Evolutionary conservation across 495 filamentous ascomycete species (phyloP).

Genomic region (Letharia lupina): DNA sequence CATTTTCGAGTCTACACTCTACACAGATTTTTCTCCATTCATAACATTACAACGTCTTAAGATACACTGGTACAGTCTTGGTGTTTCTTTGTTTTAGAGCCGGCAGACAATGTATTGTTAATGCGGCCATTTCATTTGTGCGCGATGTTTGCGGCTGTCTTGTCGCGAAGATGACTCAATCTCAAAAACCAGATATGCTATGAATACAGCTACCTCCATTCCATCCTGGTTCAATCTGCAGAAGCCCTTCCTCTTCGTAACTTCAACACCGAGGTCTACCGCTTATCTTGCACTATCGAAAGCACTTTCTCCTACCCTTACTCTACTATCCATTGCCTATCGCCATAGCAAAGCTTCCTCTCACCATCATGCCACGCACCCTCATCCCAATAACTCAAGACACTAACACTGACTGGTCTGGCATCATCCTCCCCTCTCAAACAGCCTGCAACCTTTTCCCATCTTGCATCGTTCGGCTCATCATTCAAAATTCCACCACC

Average conservation of each 20-base stretch:
- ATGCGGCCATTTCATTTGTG: slow-evolving; percentile 1
- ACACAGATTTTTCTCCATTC: no score
- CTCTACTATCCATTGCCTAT: neutral
- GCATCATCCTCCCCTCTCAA: slow-evolving; percentile 11
- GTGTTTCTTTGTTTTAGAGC: no score
- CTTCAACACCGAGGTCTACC: neutral
- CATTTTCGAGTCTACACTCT: neutral
- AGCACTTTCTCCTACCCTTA: neutral
- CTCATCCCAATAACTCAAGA: slow-evolving; percentile 11
- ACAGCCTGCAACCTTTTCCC: slow-evolving; percentile 13
- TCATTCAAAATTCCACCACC: slow-evolving; percentile 7
- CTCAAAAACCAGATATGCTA: neutral
- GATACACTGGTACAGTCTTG: no score
- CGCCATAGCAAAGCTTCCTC: neutral
- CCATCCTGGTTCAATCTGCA: neutral
- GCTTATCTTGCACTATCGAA: neutral
- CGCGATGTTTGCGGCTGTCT: slow-evolving; percentile 3
- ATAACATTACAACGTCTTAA: no score
- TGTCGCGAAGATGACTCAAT: neutral
- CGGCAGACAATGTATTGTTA: neutral
- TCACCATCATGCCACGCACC: slow-evolving; percentile 14
- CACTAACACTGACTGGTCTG: slow-evolving; percentile 17
- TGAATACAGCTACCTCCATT: neutral
- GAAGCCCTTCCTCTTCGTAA: neutral
- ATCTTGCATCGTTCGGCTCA: slow-evolving; percentile 13